Conservation (phyloP, 2,329 filamentous ascomycete species). For the Hortaea sp. region DNA sequence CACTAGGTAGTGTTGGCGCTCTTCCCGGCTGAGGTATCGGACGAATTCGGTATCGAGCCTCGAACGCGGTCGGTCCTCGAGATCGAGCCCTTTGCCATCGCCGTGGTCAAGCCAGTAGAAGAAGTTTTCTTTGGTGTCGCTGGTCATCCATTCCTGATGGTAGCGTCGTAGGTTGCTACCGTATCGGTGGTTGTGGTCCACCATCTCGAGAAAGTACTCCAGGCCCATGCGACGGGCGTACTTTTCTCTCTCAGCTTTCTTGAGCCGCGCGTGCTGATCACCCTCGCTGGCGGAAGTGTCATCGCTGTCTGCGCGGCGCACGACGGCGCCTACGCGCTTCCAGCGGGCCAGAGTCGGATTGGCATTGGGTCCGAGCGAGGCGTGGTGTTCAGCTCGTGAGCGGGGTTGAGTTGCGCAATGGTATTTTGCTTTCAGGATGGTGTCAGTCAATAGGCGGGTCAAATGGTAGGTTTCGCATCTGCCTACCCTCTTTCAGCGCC, state of each 20-base stretch:
- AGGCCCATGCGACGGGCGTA: slow-evolving; percentile 72
- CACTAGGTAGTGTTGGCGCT: slow-evolving; percentile 71
- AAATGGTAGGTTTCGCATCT: neutral
- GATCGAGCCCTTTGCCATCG: slow-evolving; percentile 58
- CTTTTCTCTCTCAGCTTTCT: slow-evolving; percentile 49
- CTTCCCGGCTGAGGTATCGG: slow-evolving; percentile 72
- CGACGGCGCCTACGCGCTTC: slow-evolving; percentile 63
- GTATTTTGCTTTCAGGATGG: slow-evolving; percentile 40
- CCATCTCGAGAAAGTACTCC: slow-evolving; percentile 76
- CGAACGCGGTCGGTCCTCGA: slow-evolving; percentile 62
- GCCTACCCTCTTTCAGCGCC: slow-evolving; percentile 26
- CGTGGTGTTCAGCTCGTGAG: slow-evolving; percentile 26
- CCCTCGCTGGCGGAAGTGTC: slow-evolving; percentile 44
- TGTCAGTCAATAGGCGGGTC: slow-evolving; percentile 10
- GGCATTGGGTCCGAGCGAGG: slow-evolving; percentile 11
- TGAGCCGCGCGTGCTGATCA: slow-evolving; percentile 33
- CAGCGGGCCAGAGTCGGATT: slow-evolving; percentile 52
- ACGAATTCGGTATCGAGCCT: slow-evolving; percentile 69
- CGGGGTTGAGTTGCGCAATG: slow-evolving; percentile 39
- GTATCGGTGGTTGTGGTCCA: slow-evolving; percentile 66
- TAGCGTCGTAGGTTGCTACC: slow-evolving; percentile 74
- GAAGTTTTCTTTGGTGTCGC: slow-evolving; percentile 73
- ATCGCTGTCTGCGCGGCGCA: slow-evolving; percentile 61
- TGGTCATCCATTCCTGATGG: slow-evolving; percentile 72
- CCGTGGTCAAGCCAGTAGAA: slow-evolving; percentile 90